A percentile compares a stretch with the other conserved stretches of the same genome.
These are phyloP conservation scores for Dittrichia graveolens DNA, from an alignment of 129 eudicot species.

Conservation along the genomic window DNA sequence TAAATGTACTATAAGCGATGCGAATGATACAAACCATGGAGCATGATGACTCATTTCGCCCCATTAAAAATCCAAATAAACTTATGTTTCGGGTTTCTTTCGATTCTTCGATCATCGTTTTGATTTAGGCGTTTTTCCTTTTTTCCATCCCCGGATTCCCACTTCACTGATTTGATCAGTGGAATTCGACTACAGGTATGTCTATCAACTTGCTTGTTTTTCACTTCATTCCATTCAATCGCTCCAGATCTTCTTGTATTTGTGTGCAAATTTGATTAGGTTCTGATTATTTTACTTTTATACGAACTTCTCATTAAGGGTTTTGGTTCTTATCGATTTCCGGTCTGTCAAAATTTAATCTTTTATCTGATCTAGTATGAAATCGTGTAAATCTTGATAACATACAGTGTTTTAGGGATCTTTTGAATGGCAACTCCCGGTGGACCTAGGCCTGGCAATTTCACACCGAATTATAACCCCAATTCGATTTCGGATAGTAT, in stretches of 20 bases:
- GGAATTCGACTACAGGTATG: slow-evolving; percentile 24
- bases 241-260: background rate
- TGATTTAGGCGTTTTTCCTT: background rate
- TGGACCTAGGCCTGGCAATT: slow-evolving; percentile 43
- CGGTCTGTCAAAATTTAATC: slow-evolving; percentile 23
- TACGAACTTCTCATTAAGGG: slow-evolving; percentile 12
- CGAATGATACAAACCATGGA: slow-evolving; percentile 15
- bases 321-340: slow-evolving; percentile 13
- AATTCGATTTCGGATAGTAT: slow-evolving; percentile 60
- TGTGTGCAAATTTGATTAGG: background rate
- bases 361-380: background rate
- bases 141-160: background rate
- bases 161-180: slow-evolving; percentile 34
- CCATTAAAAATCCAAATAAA: slow-evolving; percentile 3
- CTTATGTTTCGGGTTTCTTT: background rate
- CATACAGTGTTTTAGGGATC: slow-evolving; percentile 30
- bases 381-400: slow-evolving; percentile 20
- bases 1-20: background rate
- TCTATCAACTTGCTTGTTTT: background rate
- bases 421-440: slow-evolving; percentile 67
- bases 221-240: background rate
- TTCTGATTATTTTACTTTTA: background rate
- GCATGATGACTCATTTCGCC: slow-evolving; percentile 22
- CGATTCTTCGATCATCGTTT: slow-evolving; percentile 19
- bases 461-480: slow-evolving; percentile 60